Percentiles rank a stretch among this genome's conserved stretches.
These are phyloP conservation scores for Talaromyces funiculosus DNA, from an alignment of 2,329 filamentous ascomycete genomes.

Conservation along the genomic window DNA sequence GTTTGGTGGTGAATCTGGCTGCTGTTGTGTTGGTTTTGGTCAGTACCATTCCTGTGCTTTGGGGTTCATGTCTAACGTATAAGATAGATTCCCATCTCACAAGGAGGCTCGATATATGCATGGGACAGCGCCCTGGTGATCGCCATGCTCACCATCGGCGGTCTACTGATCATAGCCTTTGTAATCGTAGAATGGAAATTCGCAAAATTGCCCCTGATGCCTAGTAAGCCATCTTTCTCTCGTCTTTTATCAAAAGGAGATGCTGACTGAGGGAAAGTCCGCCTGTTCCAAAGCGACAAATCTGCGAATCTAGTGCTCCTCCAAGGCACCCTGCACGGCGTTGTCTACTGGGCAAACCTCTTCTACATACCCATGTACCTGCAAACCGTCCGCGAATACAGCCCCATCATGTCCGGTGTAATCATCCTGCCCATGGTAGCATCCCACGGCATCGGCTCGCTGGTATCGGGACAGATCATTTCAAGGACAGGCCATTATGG, in stretches of 20 bases:
- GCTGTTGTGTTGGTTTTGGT: constrained; percentile 10
- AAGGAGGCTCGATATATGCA: constrained; percentile 10
- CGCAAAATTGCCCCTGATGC: constrained; percentile 8
- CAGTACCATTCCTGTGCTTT: neutral
- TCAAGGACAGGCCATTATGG: constrained; percentile 8
- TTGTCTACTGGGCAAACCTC: constrained; percentile 19
- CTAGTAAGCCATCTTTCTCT: neutral
- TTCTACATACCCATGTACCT: constrained; percentile 17
- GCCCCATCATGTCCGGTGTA: constrained; percentile 2
- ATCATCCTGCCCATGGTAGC: constrained; percentile 9
- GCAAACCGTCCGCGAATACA: constrained; percentile 4
- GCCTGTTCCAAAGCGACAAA: constrained; percentile 24
- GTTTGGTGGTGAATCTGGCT: constrained; percentile 4
- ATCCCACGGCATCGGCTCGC: constrained; percentile 5
- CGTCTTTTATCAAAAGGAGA: neutral
- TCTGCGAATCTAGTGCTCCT: constrained; percentile 22
- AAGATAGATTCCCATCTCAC: constrained; percentile 1
- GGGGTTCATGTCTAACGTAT: neutral
- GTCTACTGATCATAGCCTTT: neutral
- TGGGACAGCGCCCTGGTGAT: constrained; percentile 9
- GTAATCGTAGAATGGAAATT: constrained; percentile 12
- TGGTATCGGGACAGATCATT: constrained; percentile 1
- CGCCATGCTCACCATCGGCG: constrained; percentile 2
- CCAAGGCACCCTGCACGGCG: constrained; percentile 20
- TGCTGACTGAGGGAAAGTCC: neutral